Conservation (phyloP, 805 yeast species). For the Sugiyamaella floridensis region DNA sequence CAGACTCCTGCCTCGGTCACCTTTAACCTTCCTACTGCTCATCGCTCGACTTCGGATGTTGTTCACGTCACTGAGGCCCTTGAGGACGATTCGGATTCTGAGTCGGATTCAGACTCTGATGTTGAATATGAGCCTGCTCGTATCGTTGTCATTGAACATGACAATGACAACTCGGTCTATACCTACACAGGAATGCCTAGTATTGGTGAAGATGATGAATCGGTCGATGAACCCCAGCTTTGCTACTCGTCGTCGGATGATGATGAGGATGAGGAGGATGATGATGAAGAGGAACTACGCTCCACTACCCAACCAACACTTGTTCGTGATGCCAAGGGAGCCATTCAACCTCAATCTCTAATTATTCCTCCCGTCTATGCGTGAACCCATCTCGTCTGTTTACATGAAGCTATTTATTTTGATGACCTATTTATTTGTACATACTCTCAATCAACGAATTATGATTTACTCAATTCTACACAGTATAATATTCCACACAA, state of each 20-base stretch:
- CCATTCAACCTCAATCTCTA: not conserved
- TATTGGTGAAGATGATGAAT: slow-evolving; percentile 3
- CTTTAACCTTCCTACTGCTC: not conserved
- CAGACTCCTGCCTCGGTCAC: not conserved
- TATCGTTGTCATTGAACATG: not conserved
- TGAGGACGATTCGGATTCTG: slow-evolving; percentile 5
- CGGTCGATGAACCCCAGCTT: slow-evolving; percentile 16
- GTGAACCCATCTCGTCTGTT: not conserved
- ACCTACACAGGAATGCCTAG: not conserved
- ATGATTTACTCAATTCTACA: not conserved
- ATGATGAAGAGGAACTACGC: slow-evolving; percentile 10
- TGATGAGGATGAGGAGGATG: slow-evolving; percentile 18
- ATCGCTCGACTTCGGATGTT: not conserved
- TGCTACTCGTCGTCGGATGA: slow-evolving; percentile 20
- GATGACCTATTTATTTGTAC: not conserved
- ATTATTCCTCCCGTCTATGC: not conserved
- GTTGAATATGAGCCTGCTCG: slow-evolving; percentile 4
- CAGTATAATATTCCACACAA: too few relatives aligned
- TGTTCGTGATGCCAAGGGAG: not conserved
- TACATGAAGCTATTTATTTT: not conserved
- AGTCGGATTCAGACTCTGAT: slow-evolving; percentile 31
- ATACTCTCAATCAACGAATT: not conserved
- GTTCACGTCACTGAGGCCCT: slow-evolving; percentile 4
- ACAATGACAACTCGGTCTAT: not conserved
- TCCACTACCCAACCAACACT: not conserved